A percentile compares a stretch with the other conserved stretches of the same genome.
phyloP scores from a whole-genome alignment of 192 early-diverging fungal species.

The Linnemannia elongata region DNA sequence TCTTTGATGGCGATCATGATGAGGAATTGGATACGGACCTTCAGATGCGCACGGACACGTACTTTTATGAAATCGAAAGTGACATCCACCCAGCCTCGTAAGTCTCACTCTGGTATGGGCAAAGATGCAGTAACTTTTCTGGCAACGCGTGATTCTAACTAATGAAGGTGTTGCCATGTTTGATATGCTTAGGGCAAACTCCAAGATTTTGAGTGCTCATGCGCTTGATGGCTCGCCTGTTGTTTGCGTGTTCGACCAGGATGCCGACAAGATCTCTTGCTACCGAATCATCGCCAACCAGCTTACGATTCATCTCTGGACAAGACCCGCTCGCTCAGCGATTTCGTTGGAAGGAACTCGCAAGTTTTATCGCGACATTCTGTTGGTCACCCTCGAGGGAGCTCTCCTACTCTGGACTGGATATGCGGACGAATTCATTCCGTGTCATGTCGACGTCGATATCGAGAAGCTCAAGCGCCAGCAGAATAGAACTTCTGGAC shows the following conservation, averaged over 20 bases:
- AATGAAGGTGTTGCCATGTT: not conserved
- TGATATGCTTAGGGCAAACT: slow-evolving; percentile 15
- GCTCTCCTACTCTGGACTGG: slow-evolving; percentile 60
- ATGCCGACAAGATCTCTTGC: slow-evolving; percentile 20
- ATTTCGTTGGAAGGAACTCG: slow-evolving; percentile 57
- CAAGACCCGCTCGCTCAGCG: slow-evolving; percentile 55
- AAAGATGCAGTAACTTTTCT: not conserved
- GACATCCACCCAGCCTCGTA: slow-evolving; percentile 33
- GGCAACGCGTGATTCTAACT: not conserved
- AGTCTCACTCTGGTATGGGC: not conserved
- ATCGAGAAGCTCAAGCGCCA: not conserved
- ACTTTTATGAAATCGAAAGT: slow-evolving; percentile 36
- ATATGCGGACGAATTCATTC: slow-evolving; percentile 32
- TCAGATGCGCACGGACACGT: slow-evolving; percentile 34
- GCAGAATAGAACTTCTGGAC: not conserved
- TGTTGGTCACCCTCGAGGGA: slow-evolving; percentile 49
- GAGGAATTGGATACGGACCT: slow-evolving; percentile 23
- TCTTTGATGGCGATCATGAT: not conserved
- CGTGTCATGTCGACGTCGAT: slow-evolving; percentile 26
- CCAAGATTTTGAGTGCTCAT: slow-evolving; percentile 52
- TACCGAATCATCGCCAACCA: slow-evolving; percentile 25
- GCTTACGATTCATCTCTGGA: slow-evolving; percentile 34
- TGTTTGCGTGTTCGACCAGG: slow-evolving; percentile 40
- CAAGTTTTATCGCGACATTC: slow-evolving; percentile 47
- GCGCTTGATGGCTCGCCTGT: slow-evolving; percentile 36